These are phyloP conservation scores for Eutypella sp. DNA, from an alignment of 2,329 filamentous ascomycete species.

Conservation along the genomic window DNA sequence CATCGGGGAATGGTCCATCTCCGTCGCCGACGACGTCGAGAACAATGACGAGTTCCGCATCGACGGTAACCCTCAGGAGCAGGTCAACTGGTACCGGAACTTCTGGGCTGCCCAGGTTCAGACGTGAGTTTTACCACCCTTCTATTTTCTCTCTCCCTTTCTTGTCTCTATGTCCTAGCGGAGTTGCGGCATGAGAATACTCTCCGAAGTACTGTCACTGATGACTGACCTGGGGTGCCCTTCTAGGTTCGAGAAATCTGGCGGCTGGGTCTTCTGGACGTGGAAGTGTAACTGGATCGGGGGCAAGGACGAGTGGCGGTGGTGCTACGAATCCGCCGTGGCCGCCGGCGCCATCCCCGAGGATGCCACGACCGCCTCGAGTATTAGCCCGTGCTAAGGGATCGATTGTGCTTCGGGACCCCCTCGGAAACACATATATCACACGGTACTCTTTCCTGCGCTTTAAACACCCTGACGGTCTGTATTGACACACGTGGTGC, in stretches of 20 bases:
- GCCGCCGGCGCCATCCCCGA: conserved; percentile 20
- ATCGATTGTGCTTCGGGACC: no score
- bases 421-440: no score
- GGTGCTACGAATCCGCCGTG: conserved; percentile 39
- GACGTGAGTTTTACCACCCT: conserved; percentile 15
- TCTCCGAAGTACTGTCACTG: no score
- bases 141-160: background rate
- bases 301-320: conserved; percentile 41
- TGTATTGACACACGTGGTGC: no score
- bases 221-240: background rate
- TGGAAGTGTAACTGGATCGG: conserved; percentile 44
- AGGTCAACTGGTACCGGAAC: conserved; percentile 46
- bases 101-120: conserved; percentile 55
- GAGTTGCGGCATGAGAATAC: no score
- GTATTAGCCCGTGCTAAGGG: conserved; percentile 14
- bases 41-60: conserved; percentile 33
- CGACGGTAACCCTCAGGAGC: conserved; percentile 26
- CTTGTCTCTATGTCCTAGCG: no score
- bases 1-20: conserved; percentile 56
- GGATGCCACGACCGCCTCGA: conserved; percentile 16
- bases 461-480: no score
- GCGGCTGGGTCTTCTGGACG: conserved; percentile 57
- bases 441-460: no score
- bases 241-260: conserved; percentile 41
- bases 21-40: conserved; percentile 44